Base-by-base conservation (phyloP, 441 rosid genomes). In the Flueggea neowawraea region DNA sequence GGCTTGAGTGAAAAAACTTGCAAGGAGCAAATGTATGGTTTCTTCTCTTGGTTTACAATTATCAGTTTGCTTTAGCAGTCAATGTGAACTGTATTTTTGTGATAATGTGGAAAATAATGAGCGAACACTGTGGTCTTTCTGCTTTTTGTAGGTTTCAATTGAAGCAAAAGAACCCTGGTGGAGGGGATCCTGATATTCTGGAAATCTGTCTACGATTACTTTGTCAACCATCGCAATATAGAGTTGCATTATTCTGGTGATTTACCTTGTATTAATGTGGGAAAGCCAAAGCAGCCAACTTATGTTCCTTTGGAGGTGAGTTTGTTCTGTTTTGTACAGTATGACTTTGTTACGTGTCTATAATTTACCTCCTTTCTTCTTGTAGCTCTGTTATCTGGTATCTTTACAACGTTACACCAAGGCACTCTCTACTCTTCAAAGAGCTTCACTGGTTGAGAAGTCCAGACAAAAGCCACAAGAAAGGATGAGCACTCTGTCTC, bases 381-480 rank as follows among this genome's bases (percentile, higher is more conserved):
- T 10, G 62, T 64, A 88, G 96, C 97, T 79, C 39, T 91, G 94
- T 68, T 5, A 75, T 2, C 71, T 91, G 80, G 83, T 88, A 52
- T 80, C 94, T 36, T 78, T 86, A 43, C 97, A 88, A 77, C 88
- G 97, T 41, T 88, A 91, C 73, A 88, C 91, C 4, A 91, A 88
- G 63, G 77, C 96, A 0, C 83, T 88, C 1, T 66, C 79, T 28
- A 77, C 73, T 0, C 70, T 83, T 52, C 97, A 91, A 59, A 83
- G 97, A 65, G 73, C 94, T 68, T 84, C 94, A 12, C 81, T 91
- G 22, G 97, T 88, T 31, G 97, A 91, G 67, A 88, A 86, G 57
- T 88, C 97, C n/a, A 77, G 97, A 57, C 88, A 84, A 70, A 91
- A 91, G 73, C 97, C 96, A 0, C 96, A 84, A 64, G 95, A 91